A percentile compares a stretch with the other conserved stretches of the same genome.
Conservation (phyloP, 2,329 filamentous ascomycete genomes). For the Alternaria dauci region DNA sequence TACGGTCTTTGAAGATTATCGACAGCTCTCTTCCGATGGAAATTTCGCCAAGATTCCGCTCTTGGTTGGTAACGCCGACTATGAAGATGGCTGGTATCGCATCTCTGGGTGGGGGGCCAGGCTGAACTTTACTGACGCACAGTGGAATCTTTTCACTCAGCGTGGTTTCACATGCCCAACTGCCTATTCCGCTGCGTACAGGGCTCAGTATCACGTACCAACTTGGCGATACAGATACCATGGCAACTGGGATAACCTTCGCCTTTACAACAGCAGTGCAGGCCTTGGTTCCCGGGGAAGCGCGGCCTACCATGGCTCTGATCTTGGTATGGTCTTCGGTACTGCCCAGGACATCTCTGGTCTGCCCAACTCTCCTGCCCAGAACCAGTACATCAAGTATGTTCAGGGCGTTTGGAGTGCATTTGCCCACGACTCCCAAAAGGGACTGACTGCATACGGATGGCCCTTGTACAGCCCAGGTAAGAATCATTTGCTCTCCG, state of each 20-base stretch:
- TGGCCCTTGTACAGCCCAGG: constrained; percentile 39
- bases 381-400: constrained; percentile 42
- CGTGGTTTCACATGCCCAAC: constrained; percentile 38
- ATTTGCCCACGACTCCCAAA: constrained; percentile 46
- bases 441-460: constrained; percentile 41
- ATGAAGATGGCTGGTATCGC: constrained; percentile 40
- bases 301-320: constrained; percentile 50
- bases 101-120: constrained; percentile 34
- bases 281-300: constrained; percentile 39
- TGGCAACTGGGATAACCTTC: constrained; percentile 48
- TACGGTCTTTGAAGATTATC: constrained; percentile 42
- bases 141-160: constrained; percentile 37
- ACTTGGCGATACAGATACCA: constrained; percentile 51
- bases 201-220: constrained; percentile 37
- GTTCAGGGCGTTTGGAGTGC: constrained; percentile 43
- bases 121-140: constrained; percentile 31
- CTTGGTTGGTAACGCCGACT: constrained; percentile 35
- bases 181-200: constrained; percentile 24
- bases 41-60: constrained; percentile 37
- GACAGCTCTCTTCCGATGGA: constrained; percentile 30
- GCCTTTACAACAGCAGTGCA: constrained; percentile 40
- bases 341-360: constrained; percentile 38
- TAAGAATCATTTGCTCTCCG: constrained; percentile 9
- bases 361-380: constrained; percentile 27
- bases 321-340: constrained; percentile 49